phyloP scores from a whole-genome alignment of 1,139 yeast genomes.

The Geotrichum siamense region DNA sequence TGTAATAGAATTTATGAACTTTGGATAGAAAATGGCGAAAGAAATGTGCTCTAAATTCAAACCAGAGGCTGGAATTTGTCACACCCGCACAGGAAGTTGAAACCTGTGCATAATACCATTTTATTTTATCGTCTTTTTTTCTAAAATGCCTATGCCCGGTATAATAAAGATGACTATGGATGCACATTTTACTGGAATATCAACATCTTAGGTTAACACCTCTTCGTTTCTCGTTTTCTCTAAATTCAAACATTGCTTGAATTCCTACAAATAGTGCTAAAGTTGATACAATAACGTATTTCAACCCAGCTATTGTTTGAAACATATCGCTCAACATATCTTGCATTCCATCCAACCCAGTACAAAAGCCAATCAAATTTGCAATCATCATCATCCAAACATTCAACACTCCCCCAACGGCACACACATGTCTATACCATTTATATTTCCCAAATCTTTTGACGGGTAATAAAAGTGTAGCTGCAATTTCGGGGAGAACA shows the following conservation, averaged over 20 bases:
- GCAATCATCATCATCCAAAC: slow-evolving; percentile 99
- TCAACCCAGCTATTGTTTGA: slow-evolving; percentile 58
- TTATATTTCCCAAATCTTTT: slow-evolving; percentile 26
- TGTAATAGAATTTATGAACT: too few species aligned
- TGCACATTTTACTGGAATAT: background rate
- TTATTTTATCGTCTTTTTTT: too few species aligned
- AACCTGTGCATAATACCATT: too few species aligned
- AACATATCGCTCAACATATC: slow-evolving; percentile 63
- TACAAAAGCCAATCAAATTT: slow-evolving; percentile 87
- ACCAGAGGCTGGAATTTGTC: too few species aligned
- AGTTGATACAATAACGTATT: slow-evolving; percentile 57
- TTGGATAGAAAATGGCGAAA: too few species aligned
- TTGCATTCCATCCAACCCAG: slow-evolving; percentile 79
- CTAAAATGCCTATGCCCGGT: too few species aligned
- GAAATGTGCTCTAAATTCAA: too few species aligned
- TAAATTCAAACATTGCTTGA: slow-evolving; percentile 90
- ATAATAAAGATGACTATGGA: too few species aligned
- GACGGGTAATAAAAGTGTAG: slow-evolving; percentile 41
- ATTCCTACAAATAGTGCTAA: slow-evolving; percentile 69
- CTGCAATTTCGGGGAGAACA: slow-evolving; percentile 75
- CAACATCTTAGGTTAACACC: slow-evolving; percentile 80
- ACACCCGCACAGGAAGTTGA: too few species aligned
- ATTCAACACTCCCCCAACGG: slow-evolving; percentile 77
- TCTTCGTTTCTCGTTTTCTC: slow-evolving; percentile 76
- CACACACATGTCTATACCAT: slow-evolving; percentile 79